A percentile compares a stretch with the other conserved stretches of the same genome.
Conservation (phyloP, 495 filamentous ascomycete genomes). For the Hypoxylon perforatum region DNA sequence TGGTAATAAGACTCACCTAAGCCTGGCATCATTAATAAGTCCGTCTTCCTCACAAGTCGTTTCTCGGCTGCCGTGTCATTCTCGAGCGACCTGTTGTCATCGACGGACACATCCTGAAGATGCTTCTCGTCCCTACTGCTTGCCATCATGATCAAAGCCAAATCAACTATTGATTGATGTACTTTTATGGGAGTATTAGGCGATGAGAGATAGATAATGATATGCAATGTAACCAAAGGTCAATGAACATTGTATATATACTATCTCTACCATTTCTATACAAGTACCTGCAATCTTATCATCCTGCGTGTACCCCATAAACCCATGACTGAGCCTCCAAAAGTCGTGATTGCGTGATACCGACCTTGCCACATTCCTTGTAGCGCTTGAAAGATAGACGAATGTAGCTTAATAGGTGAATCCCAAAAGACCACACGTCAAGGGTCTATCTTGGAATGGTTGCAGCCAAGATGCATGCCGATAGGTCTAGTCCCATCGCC, state of each 20-base stretch:
- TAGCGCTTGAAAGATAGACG: neutral
- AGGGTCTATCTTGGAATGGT: neutral
- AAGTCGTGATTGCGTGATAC: conserved; percentile 23
- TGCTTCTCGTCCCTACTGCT: conserved; percentile 21
- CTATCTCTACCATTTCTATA: neutral
- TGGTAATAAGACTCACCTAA: conserved; percentile 23
- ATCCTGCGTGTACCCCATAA: neutral
- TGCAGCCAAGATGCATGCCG: conserved; percentile 13
- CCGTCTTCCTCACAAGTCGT: conserved; percentile 44
- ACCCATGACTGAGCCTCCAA: conserved; percentile 5
- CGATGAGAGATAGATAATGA: neutral
- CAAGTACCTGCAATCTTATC: too few species aligned
- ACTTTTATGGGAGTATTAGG: neutral
- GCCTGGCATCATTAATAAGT: conserved; percentile 46
- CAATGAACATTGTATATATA: neutral
- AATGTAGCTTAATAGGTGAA: too few species aligned
- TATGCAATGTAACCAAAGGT: neutral
- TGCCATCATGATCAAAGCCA: conserved; percentile 12
- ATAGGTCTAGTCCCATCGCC: neutral
- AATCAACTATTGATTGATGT: neutral
- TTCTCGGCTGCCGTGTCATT: conserved; percentile 28
- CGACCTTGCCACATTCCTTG: neutral
- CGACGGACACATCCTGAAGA: conserved; percentile 1
- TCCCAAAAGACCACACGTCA: too few species aligned
- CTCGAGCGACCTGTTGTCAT: conserved; percentile 11